Percentiles rank a stretch among this genome's conserved stretches.
Conservation (phyloP, 2,329 filamentous ascomycete species). For the Elsinoe perseae region DNA sequence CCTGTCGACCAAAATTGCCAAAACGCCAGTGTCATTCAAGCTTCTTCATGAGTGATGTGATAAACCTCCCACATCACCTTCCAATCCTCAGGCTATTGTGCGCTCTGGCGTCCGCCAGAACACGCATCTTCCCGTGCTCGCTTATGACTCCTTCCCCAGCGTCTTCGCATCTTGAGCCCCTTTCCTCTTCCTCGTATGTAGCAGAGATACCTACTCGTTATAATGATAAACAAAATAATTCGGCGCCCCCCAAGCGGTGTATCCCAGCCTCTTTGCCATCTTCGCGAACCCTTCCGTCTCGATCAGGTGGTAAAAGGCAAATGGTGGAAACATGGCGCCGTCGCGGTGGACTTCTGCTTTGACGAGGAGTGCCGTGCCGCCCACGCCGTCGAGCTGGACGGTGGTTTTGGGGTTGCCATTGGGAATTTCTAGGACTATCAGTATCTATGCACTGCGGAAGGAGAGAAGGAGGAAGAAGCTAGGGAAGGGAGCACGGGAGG, state of each 20-base stretch:
- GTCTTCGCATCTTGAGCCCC: neutral
- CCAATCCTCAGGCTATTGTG: too few species aligned
- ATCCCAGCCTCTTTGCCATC: constrained; percentile 86
- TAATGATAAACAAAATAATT: constrained; percentile 97
- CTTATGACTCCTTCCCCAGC: neutral
- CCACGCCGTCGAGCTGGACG: constrained; percentile 80
- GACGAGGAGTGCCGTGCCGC: constrained; percentile 83
- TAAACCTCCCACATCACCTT: too few species aligned
- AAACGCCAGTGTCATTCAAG: constrained; percentile 5
- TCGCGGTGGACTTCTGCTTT: constrained; percentile 96
- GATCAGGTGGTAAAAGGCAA: constrained; percentile 92
- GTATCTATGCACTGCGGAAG: constrained; percentile 36
- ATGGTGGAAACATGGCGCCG: constrained; percentile 96
- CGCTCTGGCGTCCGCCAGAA: too few species aligned
- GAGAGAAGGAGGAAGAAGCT: neutral
- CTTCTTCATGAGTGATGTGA: neutral
- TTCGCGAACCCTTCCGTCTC: constrained; percentile 98
- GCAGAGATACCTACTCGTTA: constrained; percentile 54
- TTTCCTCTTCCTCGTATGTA: neutral
- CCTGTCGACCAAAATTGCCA: neutral
- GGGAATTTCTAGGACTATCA: constrained; percentile 15
- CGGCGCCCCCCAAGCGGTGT: constrained; percentile 77
- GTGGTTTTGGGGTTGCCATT: constrained; percentile 27
- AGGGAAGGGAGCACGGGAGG: neutral
- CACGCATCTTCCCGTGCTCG: neutral